A percentile compares a stretch with the other conserved stretches of the same genome.
Evolutionary conservation across 768 basidiomycete genomes (phyloP).

Genomic region (Termitomyces bulborhizus): DNA sequence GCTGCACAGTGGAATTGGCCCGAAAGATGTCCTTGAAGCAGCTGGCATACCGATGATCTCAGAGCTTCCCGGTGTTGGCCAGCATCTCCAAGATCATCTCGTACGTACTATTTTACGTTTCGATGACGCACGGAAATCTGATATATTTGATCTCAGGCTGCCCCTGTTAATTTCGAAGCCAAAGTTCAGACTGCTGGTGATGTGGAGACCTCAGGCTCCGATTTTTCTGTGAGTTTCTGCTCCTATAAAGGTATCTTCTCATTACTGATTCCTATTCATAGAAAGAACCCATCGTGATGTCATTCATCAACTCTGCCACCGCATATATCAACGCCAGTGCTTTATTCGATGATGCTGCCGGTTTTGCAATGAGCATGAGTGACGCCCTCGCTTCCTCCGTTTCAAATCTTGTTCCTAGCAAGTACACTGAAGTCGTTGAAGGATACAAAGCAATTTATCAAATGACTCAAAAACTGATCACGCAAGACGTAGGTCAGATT

Average conservation of each 20-base stretch:
- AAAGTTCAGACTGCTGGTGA: constrained; percentile 27
- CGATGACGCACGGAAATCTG: not conserved
- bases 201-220: constrained; percentile 20
- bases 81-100: constrained; percentile 49
- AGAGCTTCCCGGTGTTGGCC: constrained; percentile 55
- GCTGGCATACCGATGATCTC: constrained; percentile 38
- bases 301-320: constrained; percentile 59
- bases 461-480: constrained; percentile 32
- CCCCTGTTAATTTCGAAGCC: constrained; percentile 10
- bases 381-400: constrained; percentile 3
- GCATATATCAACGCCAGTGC: constrained; percentile 50
- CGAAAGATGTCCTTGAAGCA: constrained; percentile 39
- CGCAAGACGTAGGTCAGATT: constrained; percentile 40
- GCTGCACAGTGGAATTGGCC: constrained; percentile 54
- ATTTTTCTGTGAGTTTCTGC: constrained; percentile 23
- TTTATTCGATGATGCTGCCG: constrained; percentile 27
- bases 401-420: constrained; percentile 9
- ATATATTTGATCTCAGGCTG: constrained; percentile 3
- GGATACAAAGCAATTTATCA: constrained; percentile 56
- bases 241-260: not conserved
- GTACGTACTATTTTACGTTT: constrained; percentile 13
- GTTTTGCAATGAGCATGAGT: constrained; percentile 3
- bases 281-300: constrained; percentile 34
- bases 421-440: constrained; percentile 3
- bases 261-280: constrained; percentile 1